A percentile compares a stretch with the other conserved stretches of the same genome.
phyloP scores from a whole-genome alignment of 805 yeast genomes.

The Candida railenensis region DNA sequence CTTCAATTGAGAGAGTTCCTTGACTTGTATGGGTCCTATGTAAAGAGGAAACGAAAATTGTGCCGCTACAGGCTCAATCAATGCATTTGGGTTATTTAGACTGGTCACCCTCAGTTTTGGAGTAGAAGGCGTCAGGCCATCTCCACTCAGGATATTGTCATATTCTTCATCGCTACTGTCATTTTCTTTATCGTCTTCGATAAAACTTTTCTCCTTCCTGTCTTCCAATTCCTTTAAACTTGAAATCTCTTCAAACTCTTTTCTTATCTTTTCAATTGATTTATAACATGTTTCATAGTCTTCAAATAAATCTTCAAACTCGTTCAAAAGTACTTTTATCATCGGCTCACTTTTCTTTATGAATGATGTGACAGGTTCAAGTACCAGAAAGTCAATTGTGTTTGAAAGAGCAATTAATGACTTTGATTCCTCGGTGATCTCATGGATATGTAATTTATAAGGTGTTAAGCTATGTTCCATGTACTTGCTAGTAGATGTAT shows the following conservation, averaged over 20 bases:
- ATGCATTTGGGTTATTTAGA: neutral
- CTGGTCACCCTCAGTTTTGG: conserved; percentile 1
- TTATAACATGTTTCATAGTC: conserved; percentile 24
- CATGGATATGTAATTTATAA: conserved; percentile 16
- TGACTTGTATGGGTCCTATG: conserved; percentile 25
- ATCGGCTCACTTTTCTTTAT: conserved; percentile 37
- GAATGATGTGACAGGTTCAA: conserved; percentile 32
- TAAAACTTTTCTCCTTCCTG: conserved; percentile 5
- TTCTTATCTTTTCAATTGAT: conserved; percentile 27
- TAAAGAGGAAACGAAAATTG: conserved; percentile 28
- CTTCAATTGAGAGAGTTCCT: conserved; percentile 17
- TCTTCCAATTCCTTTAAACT: conserved; percentile 32
- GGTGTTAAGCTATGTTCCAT: conserved; percentile 3
- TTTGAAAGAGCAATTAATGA: conserved; percentile 25
- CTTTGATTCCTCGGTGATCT: conserved; percentile 23
- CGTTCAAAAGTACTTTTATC: conserved; percentile 20
- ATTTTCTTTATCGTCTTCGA: neutral
- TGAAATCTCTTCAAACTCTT: conserved; percentile 27
- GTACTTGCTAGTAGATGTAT: neutral
- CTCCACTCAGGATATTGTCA: neutral
- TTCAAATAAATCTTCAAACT: conserved; percentile 19
- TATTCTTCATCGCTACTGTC: conserved; percentile 1
- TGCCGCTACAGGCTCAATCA: conserved; percentile 1
- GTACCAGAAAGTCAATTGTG: conserved; percentile 31
- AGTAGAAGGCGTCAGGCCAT: neutral